Base-by-base conservation (phyloP, 1,284 basidiomycete genomes). In the Boletus semigastroideus region DNA sequence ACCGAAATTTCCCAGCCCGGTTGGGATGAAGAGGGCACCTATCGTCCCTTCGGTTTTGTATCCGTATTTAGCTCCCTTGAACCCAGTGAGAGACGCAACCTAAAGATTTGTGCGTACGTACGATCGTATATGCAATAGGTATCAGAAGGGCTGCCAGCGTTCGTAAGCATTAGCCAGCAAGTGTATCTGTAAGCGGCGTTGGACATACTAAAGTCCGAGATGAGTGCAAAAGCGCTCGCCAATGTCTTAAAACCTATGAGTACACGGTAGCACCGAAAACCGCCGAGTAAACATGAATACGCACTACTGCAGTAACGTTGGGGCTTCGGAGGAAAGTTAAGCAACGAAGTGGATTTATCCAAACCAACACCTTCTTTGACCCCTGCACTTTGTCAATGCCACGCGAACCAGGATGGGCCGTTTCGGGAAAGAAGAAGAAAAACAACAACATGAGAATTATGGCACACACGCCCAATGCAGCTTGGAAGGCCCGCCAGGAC, bases 401-500 rank as follows among this genome's bases (percentile, higher is more conserved):
- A n/a, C 72, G 65, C 14, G 76, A 53, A 49, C 72, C 61, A 46
- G 80, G 71, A 59, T 86, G 83, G n/a, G 75, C 78, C 1, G 89
- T 91, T 63, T 93, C 90, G 0, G 90, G 89, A n/a, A 90, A 74
- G 48, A 79, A 76, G 19, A 80, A 46, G 12, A 73, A 63, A 27
- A 84, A 74, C 10, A 78, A 61, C 0, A 78, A 27, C 30, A 83
- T 72, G 1, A 77, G 74, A 2, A 78, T 50, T 0, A 77, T 55
- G 5, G 78, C 78, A 27, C 73, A 64, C 0, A 73, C 60, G 1
- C 77, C 79, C 2, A 89, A 54, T 1, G 68, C 61, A 36, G 71
- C 68, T 66, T 92, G 88, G 65, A 86, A 82, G 2, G 77, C 63
- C 4, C 87, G 77, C 90, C 90, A 92, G 0, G 86, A 84, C 31